A percentile compares a stretch with the other conserved stretches of the same genome.
These are phyloP conservation scores for Trifolium dubium DNA, from an alignment of 306 rosid species.

Conservation along the genomic window DNA sequence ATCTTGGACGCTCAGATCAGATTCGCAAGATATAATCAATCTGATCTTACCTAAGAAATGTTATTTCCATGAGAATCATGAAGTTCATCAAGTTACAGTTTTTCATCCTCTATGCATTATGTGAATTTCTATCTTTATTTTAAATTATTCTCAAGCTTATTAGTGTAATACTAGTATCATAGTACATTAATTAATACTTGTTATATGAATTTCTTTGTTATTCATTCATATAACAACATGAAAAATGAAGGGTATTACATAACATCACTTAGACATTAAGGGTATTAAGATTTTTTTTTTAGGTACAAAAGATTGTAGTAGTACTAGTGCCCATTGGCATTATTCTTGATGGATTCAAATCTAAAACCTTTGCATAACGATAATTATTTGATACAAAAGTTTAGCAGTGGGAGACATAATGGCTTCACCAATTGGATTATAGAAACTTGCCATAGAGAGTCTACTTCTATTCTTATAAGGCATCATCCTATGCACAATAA, in stretches of 20 bases:
- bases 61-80: too few relatives aligned
- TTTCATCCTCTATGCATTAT: too few relatives aligned
- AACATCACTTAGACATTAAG: neutral
- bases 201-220: constrained; percentile 35
- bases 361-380: constrained; percentile 68
- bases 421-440: constrained; percentile 72
- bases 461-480: constrained; percentile 75
- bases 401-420: constrained; percentile 65
- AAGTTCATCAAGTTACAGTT: too few relatives aligned
- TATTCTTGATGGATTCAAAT: constrained; percentile 65
- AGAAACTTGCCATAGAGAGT: constrained; percentile 83
- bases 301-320: constrained; percentile 25
- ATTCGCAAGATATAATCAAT: too few relatives aligned
- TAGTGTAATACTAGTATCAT: neutral
- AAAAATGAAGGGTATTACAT: constrained; percentile 6
- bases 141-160: neutral
- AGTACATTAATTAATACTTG: neutral
- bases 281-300: too few relatives aligned
- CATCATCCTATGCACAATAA: constrained; percentile 71
- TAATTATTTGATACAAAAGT: constrained; percentile 59
- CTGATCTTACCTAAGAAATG: too few relatives aligned
- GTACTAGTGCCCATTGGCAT: constrained; percentile 44
- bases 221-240: constrained; percentile 12
- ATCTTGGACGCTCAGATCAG: constrained; percentile 78
- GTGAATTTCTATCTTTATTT: too few relatives aligned